Conservation (phyloP, 768 basidiomycete genomes). For the Pleurotus eryngii region DNA sequence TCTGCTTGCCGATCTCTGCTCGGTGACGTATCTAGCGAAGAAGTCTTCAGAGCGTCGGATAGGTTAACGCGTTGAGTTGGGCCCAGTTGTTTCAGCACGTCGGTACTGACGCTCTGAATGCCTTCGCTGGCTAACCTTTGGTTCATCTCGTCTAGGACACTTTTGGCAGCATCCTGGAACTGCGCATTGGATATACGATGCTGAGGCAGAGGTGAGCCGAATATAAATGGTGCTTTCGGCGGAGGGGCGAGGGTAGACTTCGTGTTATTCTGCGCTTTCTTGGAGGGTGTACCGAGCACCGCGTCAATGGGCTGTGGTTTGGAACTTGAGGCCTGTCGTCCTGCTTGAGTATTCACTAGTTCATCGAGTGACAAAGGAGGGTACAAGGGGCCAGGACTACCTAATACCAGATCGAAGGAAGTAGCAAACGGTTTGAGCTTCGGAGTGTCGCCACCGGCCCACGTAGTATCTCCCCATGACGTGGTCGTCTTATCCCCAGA, state of each 20-base stretch:
- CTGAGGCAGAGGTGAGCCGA: conserved; percentile 71
- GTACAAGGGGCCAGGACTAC: conserved; percentile 45
- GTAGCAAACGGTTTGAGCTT: conserved; percentile 64
- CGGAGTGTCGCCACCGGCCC: conserved; percentile 43
- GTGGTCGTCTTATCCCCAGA: conserved; percentile 17
- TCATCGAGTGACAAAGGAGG: conserved; percentile 35
- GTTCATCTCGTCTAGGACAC: conserved; percentile 83
- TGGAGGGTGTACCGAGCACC: conserved; percentile 7
- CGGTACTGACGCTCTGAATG: conserved; percentile 33
- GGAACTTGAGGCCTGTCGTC: background rate
- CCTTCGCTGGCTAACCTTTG: conserved; percentile 58
- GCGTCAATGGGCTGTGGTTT: conserved; percentile 7
- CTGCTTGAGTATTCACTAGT: conserved; percentile 1
- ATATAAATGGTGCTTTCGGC: conserved; percentile 56
- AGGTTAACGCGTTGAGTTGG: background rate
- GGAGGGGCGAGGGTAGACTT: conserved; percentile 15
- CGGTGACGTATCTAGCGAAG: conserved; percentile 19
- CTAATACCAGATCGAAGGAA: conserved; percentile 63
- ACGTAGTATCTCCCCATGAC: conserved; percentile 13
- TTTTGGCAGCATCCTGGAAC: conserved; percentile 64
- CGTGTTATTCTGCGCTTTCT: conserved; percentile 14
- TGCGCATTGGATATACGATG: conserved; percentile 61
- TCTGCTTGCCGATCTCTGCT: background rate
- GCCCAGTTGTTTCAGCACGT: conserved; percentile 6
- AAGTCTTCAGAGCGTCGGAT: conserved; percentile 22